phyloP scores from a whole-genome alignment of 257 asterid species.

The Henckelia pumila region DNA sequence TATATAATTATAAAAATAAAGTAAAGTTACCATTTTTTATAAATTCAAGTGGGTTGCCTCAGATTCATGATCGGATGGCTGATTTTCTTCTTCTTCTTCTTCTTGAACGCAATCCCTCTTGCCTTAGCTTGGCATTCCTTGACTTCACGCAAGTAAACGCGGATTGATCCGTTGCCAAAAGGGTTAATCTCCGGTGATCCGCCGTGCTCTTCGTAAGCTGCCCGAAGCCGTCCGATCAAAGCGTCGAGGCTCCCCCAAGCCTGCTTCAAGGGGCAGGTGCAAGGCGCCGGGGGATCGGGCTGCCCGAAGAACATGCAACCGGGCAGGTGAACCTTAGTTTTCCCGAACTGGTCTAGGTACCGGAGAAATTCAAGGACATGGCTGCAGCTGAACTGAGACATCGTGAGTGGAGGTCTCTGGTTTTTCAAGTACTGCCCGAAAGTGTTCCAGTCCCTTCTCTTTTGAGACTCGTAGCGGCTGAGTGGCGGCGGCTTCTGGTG shows the following conservation, averaged over 20 bases:
- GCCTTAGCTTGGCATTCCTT: slow-evolving; percentile 91
- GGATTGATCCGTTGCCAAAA: slow-evolving; percentile 71
- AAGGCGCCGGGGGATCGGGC: slow-evolving; percentile 91
- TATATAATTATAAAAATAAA: no score
- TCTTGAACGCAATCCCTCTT: slow-evolving; percentile 83
- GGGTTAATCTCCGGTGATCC: slow-evolving; percentile 79
- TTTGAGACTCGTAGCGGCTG: slow-evolving; percentile 87
- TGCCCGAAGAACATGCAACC: slow-evolving; percentile 83
- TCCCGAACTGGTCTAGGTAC: slow-evolving; percentile 83
- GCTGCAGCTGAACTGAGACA: slow-evolving; percentile 63
- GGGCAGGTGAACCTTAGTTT: slow-evolving; percentile 82
- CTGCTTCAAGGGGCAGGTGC: slow-evolving; percentile 88
- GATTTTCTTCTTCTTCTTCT: slow-evolving; percentile 70
- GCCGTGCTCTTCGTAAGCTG: slow-evolving; percentile 92
- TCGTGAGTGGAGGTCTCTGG: slow-evolving; percentile 66
- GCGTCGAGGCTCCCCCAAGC: slow-evolving; percentile 99
- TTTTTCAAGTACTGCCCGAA: slow-evolving; percentile 83
- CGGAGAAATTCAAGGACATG: slow-evolving; percentile 88
- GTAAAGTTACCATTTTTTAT: slow-evolving; percentile 17
- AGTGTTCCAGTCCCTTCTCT: slow-evolving; percentile 90
- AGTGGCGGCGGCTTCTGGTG: slow-evolving; percentile 33
- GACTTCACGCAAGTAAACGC: slow-evolving; percentile 73
- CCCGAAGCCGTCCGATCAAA: slow-evolving; percentile 78
- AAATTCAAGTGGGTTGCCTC: slow-evolving; percentile 33
- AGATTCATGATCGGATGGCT: slow-evolving; percentile 37